These are phyloP conservation scores for Abelmoschus esculentus DNA, from an alignment of 345 rosid species.

Conservation along the genomic window DNA sequence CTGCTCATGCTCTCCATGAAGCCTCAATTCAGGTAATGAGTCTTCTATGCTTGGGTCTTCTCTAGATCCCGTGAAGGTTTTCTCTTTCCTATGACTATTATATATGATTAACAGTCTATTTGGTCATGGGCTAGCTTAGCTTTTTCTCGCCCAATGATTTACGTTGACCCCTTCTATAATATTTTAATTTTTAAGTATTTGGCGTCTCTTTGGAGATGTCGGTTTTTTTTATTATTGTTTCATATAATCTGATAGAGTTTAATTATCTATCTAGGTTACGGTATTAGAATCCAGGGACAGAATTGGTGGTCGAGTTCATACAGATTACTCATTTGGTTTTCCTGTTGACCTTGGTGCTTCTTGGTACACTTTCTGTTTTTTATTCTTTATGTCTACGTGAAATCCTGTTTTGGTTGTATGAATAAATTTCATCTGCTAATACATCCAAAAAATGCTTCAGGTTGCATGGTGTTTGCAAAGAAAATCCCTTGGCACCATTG, in stretches of 20 bases:
- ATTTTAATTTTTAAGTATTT: background rate
- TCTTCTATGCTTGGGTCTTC: background rate
- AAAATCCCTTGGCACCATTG: slow-evolving; percentile 87
- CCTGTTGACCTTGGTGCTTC: slow-evolving; percentile 98
- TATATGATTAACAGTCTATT: background rate
- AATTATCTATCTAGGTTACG: slow-evolving; percentile 40
- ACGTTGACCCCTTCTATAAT: background rate
- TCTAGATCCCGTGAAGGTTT: background rate
- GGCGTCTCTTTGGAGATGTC: background rate
- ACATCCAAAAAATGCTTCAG: slow-evolving; percentile 26
- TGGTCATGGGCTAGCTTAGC: background rate
- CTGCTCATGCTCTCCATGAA: slow-evolving; percentile 85
- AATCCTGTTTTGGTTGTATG: background rate
- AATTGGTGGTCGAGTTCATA: slow-evolving; percentile 78
- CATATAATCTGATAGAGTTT: background rate
- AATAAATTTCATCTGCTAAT: background rate
- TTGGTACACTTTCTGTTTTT: slow-evolving; percentile 39
- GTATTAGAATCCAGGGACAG: slow-evolving; percentile 83
- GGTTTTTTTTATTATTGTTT: slow-evolving; percentile 3
- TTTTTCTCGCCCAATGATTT: background rate
- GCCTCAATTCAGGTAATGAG: slow-evolving; percentile 70
- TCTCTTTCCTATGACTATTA: background rate
- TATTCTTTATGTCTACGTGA: background rate
- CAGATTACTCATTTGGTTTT: slow-evolving; percentile 80
- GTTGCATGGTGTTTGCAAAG: slow-evolving; percentile 92